phyloP scores from a whole-genome alignment of 306 rosid species.

The Cucurbita pepo region DNA sequence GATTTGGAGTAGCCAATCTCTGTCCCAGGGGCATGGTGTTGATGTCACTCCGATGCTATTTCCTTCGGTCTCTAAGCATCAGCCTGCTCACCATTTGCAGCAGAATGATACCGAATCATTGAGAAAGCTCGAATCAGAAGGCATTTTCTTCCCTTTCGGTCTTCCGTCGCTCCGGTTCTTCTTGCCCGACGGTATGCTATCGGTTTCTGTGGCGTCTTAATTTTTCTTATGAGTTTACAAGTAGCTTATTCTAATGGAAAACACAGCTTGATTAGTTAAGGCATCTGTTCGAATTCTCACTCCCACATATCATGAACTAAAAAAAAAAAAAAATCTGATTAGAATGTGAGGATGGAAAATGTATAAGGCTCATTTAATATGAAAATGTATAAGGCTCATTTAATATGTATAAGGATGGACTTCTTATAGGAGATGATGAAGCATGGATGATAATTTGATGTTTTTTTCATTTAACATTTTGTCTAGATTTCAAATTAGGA shows the following conservation, averaged over 20 bases:
- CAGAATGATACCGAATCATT: constrained; percentile 37
- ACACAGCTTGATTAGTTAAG: no score
- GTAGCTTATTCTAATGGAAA: neutral
- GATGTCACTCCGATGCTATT: constrained; percentile 36
- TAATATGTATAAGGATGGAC: no score
- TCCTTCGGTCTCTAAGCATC: constrained; percentile 40
- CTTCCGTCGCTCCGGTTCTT: constrained; percentile 62
- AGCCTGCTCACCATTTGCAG: constrained; percentile 23
- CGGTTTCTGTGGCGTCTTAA: neutral
- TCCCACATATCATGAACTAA: no score
- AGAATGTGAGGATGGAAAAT: no score
- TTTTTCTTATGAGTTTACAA: neutral
- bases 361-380: no score
- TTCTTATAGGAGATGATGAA: no score
- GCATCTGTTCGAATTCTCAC: no score
- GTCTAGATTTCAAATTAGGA: no score
- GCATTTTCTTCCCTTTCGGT: constrained; percentile 50
- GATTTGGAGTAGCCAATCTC: constrained; percentile 5
- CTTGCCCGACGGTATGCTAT: constrained; percentile 58
- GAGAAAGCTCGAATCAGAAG: constrained; percentile 22
- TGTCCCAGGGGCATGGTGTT: constrained; percentile 22
- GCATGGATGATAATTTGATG: no score
- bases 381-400: no score
- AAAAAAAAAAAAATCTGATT: no score
- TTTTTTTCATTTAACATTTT: no score